Base-by-base conservation (phyloP, 805 yeast genomes). In the Brettanomyces naardenensis region DNA sequence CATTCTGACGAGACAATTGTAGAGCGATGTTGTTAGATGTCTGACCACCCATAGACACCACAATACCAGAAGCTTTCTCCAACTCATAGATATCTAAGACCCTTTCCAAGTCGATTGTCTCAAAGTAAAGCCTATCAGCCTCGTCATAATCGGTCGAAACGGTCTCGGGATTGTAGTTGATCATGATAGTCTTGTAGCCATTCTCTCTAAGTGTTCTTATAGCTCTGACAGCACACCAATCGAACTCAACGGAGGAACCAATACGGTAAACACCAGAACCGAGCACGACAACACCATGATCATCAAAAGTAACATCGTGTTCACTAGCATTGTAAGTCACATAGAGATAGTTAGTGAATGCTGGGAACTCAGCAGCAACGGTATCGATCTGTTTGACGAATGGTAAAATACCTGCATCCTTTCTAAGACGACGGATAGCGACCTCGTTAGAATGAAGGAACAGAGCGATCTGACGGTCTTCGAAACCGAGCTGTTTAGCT, bases 251-350 rank as follows among this genome's bases (percentile, higher is more conserved):
- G 23, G 97, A 88, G 2, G 97, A 89, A 42, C 98, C 98, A 61
- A 90, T 90, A 65, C 98, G 78, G 75, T 90, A 90, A 36, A 92
- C 98, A 69, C 98, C 97, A n/a, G 97, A 88, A 38, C 97, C 98
- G 52, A 90, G 72, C 29, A 90, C 97, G 77, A 92, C 69, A 44
- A 92, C 82, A 56, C 97, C 97, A 48, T 84, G 73, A 42, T 90
- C 97, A 53, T 82, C 75, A 58, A 90, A 92, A 32, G 68, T 73
- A 35, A 90, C 80, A 62, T 90, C 98, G 48, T 79, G 80, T 41
- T 77, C 69, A 42, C 85, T 73, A 41, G 97, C 98, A 56, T 89
- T 90, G 68, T 90, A 90, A 34, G 98, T 90, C 36, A 95, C 85
- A 77, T 90, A 90, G 52, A 90, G 71, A 64, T 90, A 90, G 71